Evolutionary conservation across 2,329 filamentous ascomycete species (phyloP).

Genomic region (Clarireedia hainanense): DNA sequence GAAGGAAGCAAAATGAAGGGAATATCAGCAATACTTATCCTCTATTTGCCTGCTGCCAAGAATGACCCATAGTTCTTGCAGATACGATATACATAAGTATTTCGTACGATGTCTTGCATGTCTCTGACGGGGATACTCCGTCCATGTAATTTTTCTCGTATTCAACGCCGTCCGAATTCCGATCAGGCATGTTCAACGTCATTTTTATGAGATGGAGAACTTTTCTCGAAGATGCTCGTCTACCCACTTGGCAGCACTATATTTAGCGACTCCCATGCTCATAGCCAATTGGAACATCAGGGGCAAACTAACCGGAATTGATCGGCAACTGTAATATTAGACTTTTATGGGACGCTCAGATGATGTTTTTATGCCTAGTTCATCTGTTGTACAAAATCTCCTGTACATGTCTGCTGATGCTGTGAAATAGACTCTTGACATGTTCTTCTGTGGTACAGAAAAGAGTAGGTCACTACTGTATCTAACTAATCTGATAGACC

Average conservation of each 20-base stretch:
- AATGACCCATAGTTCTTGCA: not conserved
- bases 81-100: not conserved
- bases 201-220: not conserved
- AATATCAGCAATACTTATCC: not conserved
- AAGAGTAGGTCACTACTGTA: too few relatives aligned
- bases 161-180: not conserved
- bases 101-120: not conserved
- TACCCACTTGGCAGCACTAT: not conserved
- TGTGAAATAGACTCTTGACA: too few relatives aligned
- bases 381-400: too few relatives aligned
- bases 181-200: not conserved
- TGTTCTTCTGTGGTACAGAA: too few relatives aligned
- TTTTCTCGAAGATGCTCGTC: not conserved
- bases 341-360: not conserved
- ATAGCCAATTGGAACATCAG: not conserved
- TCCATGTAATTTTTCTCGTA: not conserved
- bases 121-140: not conserved
- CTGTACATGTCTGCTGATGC: too few relatives aligned
- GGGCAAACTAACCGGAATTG: not conserved
- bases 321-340: not conserved
- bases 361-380: too few relatives aligned
- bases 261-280: not conserved
- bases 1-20: not conserved
- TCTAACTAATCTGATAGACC: too few relatives aligned
- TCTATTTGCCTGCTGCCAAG: not conserved